Percentiles rank a stretch among this genome's conserved stretches.
phyloP scores from a whole-genome alignment of 2,329 filamentous ascomycete species.

The Xylariales sp. region DNA sequence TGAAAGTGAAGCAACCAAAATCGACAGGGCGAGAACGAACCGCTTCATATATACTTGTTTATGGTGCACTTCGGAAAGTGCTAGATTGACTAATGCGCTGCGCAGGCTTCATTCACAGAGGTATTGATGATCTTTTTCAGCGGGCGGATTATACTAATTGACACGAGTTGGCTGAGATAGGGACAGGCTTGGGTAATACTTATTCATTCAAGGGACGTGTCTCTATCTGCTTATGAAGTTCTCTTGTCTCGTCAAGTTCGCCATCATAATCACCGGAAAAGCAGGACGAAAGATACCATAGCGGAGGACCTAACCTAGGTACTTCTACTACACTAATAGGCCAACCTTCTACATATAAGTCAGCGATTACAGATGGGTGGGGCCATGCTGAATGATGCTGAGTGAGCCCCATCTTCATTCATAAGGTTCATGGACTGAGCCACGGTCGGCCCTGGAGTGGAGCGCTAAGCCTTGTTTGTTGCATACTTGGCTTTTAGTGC shows the following conservation, averaged over 20 bases:
- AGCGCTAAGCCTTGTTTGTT: no score
- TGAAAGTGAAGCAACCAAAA: slow-evolving; percentile 48
- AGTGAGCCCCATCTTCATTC: slow-evolving; percentile 18
- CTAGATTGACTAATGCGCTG: slow-evolving; percentile 17
- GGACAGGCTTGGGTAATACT: slow-evolving; percentile 37
- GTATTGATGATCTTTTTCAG: slow-evolving; percentile 8
- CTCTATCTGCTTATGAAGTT: slow-evolving; percentile 12
- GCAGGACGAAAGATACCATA: neutral
- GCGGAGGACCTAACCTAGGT: neutral
- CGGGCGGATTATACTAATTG: slow-evolving; percentile 3
- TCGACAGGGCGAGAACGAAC: slow-evolving; percentile 42
- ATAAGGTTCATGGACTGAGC: no score
- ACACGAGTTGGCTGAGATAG: slow-evolving; percentile 34
- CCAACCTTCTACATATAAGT: slow-evolving; percentile 1
- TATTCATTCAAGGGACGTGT: slow-evolving; percentile 17
- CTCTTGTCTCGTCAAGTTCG: slow-evolving; percentile 5
- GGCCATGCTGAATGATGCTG: slow-evolving; percentile 46
- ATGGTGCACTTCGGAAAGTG: slow-evolving; percentile 33
- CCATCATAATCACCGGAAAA: slow-evolving; percentile 21
- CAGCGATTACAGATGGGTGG: slow-evolving; percentile 43
- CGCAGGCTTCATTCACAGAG: no score
- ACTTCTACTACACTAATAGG: slow-evolving; percentile 16
- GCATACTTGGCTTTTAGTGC: neutral
- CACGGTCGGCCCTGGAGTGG: no score
- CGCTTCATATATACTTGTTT: slow-evolving; percentile 51